A percentile compares a stretch with the other conserved stretches of the same genome.
Evolutionary conservation across 2,329 filamentous ascomycete species (phyloP).

Genomic region (Rutstroemia sp.): DNA sequence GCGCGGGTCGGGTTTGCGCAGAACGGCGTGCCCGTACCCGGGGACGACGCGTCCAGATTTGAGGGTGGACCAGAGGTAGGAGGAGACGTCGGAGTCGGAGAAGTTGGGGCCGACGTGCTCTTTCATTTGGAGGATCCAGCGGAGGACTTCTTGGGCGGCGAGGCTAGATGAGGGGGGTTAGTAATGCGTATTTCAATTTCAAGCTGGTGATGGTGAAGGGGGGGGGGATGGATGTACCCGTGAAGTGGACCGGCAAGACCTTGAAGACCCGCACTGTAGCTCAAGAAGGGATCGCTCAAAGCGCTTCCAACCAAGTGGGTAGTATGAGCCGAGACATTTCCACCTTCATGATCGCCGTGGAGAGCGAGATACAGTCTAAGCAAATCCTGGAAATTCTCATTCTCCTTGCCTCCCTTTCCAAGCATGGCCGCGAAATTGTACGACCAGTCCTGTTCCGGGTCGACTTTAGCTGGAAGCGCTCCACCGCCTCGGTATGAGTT

Average conservation of each 20-base stretch:
- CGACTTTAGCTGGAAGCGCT: conserved; percentile 67
- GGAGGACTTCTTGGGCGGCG: conserved; percentile 91
- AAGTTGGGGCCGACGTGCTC: conserved; percentile 72
- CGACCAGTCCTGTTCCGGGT: conserved; percentile 87
- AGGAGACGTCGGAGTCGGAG: conserved; percentile 72
- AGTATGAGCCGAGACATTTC: conserved; percentile 92
- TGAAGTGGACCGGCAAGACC: conserved; percentile 92
- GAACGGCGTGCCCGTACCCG: conserved; percentile 90
- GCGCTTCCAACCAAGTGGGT: conserved; percentile 94
- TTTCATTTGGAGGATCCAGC: conserved; percentile 97
- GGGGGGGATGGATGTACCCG: conserved; percentile 41
- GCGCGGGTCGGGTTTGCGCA: conserved; percentile 92
- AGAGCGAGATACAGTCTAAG: conserved; percentile 90
- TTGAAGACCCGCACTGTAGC: conserved; percentile 91
- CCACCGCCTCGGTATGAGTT: conserved; percentile 76
- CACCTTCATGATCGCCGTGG: conserved; percentile 96
- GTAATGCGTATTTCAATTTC: not conserved
- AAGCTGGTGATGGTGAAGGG: not conserved
- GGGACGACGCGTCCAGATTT: conserved; percentile 89
- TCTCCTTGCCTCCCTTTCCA: conserved; percentile 78
- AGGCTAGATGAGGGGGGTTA: conserved; percentile 43
- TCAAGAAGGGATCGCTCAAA: conserved; percentile 89
- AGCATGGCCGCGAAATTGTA: conserved; percentile 98
- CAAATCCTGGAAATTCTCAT: conserved; percentile 93
- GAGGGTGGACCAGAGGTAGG: conserved; percentile 88